These are phyloP conservation scores for Iberis pinnata DNA, from an alignment of 345 rosid species.

Conservation along the genomic window DNA sequence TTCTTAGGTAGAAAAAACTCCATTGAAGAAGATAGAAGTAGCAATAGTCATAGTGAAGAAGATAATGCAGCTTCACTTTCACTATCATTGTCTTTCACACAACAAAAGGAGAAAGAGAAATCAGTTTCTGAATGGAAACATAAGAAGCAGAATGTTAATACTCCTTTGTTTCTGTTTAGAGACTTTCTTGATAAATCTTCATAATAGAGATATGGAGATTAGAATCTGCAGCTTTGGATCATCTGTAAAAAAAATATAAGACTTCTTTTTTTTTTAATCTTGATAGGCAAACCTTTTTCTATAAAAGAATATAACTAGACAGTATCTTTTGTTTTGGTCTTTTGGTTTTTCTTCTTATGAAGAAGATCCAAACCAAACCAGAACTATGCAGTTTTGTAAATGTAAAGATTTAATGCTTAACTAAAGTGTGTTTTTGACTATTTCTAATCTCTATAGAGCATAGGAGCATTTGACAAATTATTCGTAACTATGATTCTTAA, in stretches of 20 bases:
- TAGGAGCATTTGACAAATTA: not conserved
- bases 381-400: constrained; percentile 13
- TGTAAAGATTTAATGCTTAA: not conserved
- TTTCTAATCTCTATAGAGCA: not conserved
- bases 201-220: not conserved
- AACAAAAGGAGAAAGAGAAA: constrained; percentile 41
- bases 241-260: not conserved
- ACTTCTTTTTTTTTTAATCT: not conserved
- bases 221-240: constrained; percentile 1
- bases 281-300: not conserved
- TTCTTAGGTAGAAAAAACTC: constrained; percentile 31
- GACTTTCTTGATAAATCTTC: constrained; percentile 40
- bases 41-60: constrained; percentile 32
- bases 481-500: not conserved
- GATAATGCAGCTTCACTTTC: constrained; percentile 55
- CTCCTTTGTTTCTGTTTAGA: constrained; percentile 53
- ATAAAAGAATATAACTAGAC: no score
- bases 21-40: constrained; percentile 31
- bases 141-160: constrained; percentile 59
- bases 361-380: constrained; percentile 1
- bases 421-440: constrained; percentile 8
- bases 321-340: not conserved
- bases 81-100: constrained; percentile 71
- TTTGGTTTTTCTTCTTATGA: not conserved
- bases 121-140: constrained; percentile 26